phyloP scores from a whole-genome alignment of 1,284 basidiomycete genomes.

The Boletus semigastroideus region DNA sequence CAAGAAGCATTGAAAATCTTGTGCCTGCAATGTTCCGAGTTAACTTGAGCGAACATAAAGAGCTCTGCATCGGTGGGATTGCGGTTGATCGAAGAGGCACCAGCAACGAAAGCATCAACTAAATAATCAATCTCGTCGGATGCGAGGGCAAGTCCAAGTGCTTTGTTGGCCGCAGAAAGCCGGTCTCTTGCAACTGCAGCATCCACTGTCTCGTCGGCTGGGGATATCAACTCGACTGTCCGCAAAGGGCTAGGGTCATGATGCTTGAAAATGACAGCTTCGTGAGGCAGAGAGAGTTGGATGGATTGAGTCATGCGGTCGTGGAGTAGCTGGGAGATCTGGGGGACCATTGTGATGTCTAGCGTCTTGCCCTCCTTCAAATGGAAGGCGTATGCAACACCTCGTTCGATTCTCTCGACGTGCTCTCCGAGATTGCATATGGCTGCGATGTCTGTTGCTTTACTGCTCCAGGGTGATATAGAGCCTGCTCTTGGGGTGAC shows the following conservation, averaged over 20 bases:
- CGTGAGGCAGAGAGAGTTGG: slow-evolving; percentile 56
- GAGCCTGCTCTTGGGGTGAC: slow-evolving; percentile 80
- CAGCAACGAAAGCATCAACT: slow-evolving; percentile 83
- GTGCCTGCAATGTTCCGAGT: slow-evolving; percentile 99
- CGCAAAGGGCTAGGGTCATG: slow-evolving; percentile 69
- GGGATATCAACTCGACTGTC: slow-evolving; percentile 58
- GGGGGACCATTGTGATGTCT: slow-evolving; percentile 41
- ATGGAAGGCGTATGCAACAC: slow-evolving; percentile 73
- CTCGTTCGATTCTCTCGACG: slow-evolving; percentile 84
- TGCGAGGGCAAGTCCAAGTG: slow-evolving; percentile 89
- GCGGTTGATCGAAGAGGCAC: slow-evolving; percentile 60
- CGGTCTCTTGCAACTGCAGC: slow-evolving; percentile 47
- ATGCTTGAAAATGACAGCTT: slow-evolving; percentile 70
- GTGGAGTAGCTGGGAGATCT: slow-evolving; percentile 72
- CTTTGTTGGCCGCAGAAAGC: slow-evolving; percentile 78
- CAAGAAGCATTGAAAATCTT: slow-evolving; percentile 99
- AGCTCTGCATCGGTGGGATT: slow-evolving; percentile 97
- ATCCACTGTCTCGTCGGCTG: slow-evolving; percentile 30
- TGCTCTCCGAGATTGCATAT: slow-evolving; percentile 78
- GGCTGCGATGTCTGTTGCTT: slow-evolving; percentile 93
- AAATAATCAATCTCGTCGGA: slow-evolving; percentile 92
- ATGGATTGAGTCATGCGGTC: slow-evolving; percentile 96
- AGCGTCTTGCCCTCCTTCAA: slow-evolving; percentile 44
- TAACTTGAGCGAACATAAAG: slow-evolving; percentile 99
- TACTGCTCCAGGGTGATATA: slow-evolving; percentile 95